Conservation (phyloP, 1,139 yeast species). For the Zygoascus sp. region DNA sequence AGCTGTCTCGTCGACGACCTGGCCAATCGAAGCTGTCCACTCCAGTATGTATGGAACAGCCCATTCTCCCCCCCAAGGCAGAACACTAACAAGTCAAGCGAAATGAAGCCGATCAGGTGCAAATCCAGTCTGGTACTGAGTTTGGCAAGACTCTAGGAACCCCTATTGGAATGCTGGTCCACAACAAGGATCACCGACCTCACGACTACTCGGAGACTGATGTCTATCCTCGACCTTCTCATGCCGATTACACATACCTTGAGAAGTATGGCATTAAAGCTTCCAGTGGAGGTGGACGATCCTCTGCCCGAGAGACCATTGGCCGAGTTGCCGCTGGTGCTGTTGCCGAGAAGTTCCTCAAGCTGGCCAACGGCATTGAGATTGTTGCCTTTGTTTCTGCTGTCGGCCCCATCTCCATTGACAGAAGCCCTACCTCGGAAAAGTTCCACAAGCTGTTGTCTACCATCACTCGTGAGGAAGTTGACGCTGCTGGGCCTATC, state of each 20-base stretch:
- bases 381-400: conserved; percentile 94
- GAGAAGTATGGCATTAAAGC: conserved; percentile 90
- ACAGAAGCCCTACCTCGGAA: conserved; percentile 63
- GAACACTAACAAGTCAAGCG: conserved; percentile 35
- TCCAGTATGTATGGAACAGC: conserved; percentile 42
- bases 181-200: conserved; percentile 95
- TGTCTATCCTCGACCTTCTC: conserved; percentile 94
- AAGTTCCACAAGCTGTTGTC: conserved; percentile 62
- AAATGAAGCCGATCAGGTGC: conserved; percentile 88
- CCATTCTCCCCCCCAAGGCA: background rate
- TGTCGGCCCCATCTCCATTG: conserved; percentile 75
- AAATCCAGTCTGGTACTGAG: conserved; percentile 93
- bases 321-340: conserved; percentile 99
- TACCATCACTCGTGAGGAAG: conserved; percentile 80
- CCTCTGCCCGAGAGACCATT: conserved; percentile 95
- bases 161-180: conserved; percentile 90
- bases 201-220: conserved; percentile 94
- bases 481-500: conserved; percentile 83
- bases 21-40: conserved; percentile 92
- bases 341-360: conserved; percentile 85
- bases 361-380: conserved; percentile 75
- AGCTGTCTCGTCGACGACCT: conserved; percentile 93
- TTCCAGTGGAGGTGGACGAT: conserved; percentile 94
- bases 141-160: conserved; percentile 88
- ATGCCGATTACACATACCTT: conserved; percentile 93